Percentiles rank a stretch among this genome's conserved stretches.
phyloP scores from a whole-genome alignment of 345 rosid genomes.

The Litchi chinensis region DNA sequence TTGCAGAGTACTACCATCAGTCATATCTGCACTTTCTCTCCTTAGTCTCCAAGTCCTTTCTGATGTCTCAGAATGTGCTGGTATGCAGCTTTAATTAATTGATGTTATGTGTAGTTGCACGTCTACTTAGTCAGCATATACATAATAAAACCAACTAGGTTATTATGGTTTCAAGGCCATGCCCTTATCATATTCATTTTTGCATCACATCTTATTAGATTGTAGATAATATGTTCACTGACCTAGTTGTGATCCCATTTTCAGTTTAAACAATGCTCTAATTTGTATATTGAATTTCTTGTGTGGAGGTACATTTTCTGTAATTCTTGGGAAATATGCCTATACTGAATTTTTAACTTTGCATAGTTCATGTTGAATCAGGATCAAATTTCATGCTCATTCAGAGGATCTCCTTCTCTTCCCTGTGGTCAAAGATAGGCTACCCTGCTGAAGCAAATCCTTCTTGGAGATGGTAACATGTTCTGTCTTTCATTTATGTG shows the following conservation, averaged over 20 bases:
- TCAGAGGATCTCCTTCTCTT: conserved; percentile 21
- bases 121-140: not conserved
- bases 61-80: conserved; percentile 38
- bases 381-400: conserved; percentile 31
- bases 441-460: conserved; percentile 73
- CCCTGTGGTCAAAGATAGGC: conserved; percentile 49
- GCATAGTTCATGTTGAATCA: conserved; percentile 14
- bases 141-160: not conserved
- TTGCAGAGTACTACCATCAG: conserved; percentile 57
- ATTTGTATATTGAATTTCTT: not conserved
- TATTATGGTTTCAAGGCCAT: not conserved
- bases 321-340: not conserved
- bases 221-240: not conserved
- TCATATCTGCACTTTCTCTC: conserved; percentile 59
- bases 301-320: not conserved
- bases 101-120: not conserved
- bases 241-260: not conserved
- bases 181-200: not conserved
- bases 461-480: conserved; percentile 83
- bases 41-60: conserved; percentile 38
- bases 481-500: not conserved
- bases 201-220: not conserved
- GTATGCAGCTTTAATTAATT: conserved; percentile 39
- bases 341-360: not conserved
- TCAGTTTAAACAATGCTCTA: not conserved